A percentile compares a stretch with the other conserved stretches of the same genome.
Evolutionary conservation across 306 rosid genomes (phyloP).

Genomic region (Cucurbita moschata): DNA sequence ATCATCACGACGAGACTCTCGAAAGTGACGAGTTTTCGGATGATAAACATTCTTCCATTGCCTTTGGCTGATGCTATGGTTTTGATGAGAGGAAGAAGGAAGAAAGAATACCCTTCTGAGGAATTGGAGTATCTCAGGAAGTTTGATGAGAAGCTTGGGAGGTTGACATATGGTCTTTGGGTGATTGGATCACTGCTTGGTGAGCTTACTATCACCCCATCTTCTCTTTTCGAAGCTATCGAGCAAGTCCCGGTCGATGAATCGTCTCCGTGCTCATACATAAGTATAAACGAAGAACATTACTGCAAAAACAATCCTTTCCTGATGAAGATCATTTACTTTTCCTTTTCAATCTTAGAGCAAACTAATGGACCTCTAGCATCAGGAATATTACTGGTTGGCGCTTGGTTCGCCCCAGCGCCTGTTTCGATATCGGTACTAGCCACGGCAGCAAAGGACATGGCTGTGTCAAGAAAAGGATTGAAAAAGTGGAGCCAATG

Average conservation of each 20-base stretch:
- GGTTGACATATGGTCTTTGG: constrained; percentile 62
- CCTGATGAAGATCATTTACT: constrained; percentile 52
- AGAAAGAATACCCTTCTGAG: constrained; percentile 41
- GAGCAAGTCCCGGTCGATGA: constrained; percentile 37
- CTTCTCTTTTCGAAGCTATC: constrained; percentile 50
- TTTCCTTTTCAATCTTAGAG: constrained; percentile 37
- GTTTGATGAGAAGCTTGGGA: constrained; percentile 51
- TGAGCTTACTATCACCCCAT: constrained; percentile 50
- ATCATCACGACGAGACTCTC: constrained; percentile 54
- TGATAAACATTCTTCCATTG: constrained; percentile 50
- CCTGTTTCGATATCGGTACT: constrained; percentile 46
- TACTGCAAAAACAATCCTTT: constrained; percentile 56
- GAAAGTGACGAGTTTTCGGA: constrained; percentile 46
- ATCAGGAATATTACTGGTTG: constrained; percentile 54
- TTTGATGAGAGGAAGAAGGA: constrained; percentile 60
- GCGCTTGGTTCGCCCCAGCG: constrained; percentile 65
- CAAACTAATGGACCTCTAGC: constrained; percentile 42
- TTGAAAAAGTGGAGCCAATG: constrained; percentile 43
- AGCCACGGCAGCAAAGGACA: constrained; percentile 39
- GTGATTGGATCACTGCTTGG: constrained; percentile 57
- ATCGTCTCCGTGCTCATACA: constrained; percentile 27
- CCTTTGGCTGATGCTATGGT: constrained; percentile 53
- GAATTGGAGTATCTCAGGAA: constrained; percentile 42
- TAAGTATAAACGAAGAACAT: constrained; percentile 50
- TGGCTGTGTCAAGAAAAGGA: constrained; percentile 23